phyloP scores from a whole-genome alignment of 805 yeast genomes.

The Starmera caribaea region DNA sequence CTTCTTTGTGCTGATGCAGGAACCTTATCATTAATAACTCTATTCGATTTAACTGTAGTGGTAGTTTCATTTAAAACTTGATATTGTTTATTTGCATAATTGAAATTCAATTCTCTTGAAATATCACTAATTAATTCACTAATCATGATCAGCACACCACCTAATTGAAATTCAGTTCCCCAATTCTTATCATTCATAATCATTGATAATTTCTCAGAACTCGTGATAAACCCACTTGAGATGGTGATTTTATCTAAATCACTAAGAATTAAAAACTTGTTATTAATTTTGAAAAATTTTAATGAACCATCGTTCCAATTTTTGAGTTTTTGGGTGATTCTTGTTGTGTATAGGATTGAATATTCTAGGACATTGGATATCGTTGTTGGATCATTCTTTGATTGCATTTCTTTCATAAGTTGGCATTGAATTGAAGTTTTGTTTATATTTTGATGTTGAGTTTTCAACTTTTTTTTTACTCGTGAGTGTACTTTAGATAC shows the following conservation, averaged over 20 bases:
- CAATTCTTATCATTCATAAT: slow-evolving; percentile 2
- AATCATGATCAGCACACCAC: slow-evolving; percentile 8
- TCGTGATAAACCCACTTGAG: slow-evolving; percentile 8
- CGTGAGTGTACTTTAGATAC: no score
- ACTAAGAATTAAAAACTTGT: slow-evolving; percentile 10
- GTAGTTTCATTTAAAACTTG: slow-evolving; percentile 1
- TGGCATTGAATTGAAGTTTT: no score
- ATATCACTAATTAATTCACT: slow-evolving; percentile 6
- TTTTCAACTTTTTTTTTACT: no score
- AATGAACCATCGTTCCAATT: slow-evolving; percentile 17
- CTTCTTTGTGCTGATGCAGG: background rate
- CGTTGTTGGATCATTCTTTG: no score
- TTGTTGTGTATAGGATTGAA: slow-evolving; percentile 11
- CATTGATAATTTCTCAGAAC: slow-evolving; percentile 1
- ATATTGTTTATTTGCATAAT: slow-evolving; percentile 5
- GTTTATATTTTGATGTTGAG: no score
- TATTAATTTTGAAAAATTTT: slow-evolving; percentile 12
- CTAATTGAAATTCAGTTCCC: slow-evolving; percentile 11
- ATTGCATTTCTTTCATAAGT: no score
- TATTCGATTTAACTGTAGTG: background rate
- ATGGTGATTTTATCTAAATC: slow-evolving; percentile 9
- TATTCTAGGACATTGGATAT: slow-evolving; percentile 13
- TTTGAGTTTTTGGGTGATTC: slow-evolving; percentile 13
- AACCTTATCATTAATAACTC: background rate
- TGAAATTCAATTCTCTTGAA: slow-evolving; percentile 10